Evolutionary conservation across 2,329 filamentous ascomycete species (phyloP).

Genomic region (Blastomyces emzantsi): DNA sequence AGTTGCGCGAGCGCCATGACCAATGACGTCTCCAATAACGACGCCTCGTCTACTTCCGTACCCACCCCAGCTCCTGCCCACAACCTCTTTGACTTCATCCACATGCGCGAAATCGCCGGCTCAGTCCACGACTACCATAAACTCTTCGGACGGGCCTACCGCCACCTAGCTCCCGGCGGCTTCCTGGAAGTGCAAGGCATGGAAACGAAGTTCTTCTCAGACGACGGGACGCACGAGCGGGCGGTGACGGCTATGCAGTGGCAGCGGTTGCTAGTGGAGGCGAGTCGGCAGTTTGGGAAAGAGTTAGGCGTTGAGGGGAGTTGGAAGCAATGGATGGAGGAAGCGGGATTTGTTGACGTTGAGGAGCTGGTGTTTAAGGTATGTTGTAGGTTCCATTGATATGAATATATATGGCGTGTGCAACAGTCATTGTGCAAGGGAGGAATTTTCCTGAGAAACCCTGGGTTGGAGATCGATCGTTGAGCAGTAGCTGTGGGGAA

Average conservation of each 20-base stretch:
- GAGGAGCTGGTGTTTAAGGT: constrained; percentile 16
- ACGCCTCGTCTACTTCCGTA: not conserved
- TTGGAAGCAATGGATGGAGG: constrained; percentile 23
- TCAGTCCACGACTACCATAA: constrained; percentile 23
- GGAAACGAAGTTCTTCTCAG: constrained; percentile 23
- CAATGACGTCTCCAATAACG: not conserved
- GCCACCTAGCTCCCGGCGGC: constrained; percentile 28
- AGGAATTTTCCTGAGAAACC: not conserved
- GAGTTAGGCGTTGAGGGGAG: constrained; percentile 27
- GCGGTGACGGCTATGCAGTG: constrained; percentile 24
- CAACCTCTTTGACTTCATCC: constrained; percentile 13
- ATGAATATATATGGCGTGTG: not conserved
- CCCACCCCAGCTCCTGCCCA: not conserved
- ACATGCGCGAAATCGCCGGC: constrained; percentile 14
- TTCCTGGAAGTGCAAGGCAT: constrained; percentile 33
- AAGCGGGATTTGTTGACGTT: constrained; percentile 27
- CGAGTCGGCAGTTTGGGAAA: constrained; percentile 29
- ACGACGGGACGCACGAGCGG: constrained; percentile 25
- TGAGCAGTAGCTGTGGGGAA: too few species aligned
- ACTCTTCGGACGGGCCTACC: constrained; percentile 25
- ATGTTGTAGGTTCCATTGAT: not conserved
- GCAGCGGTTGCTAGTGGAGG: constrained; percentile 23
- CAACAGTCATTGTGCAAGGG: not conserved
- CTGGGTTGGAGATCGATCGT: not conserved
- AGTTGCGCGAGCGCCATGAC: not conserved